Base-by-base conservation (phyloP, 73 alveolate species). In the Paramecium biaurelia region DNA sequence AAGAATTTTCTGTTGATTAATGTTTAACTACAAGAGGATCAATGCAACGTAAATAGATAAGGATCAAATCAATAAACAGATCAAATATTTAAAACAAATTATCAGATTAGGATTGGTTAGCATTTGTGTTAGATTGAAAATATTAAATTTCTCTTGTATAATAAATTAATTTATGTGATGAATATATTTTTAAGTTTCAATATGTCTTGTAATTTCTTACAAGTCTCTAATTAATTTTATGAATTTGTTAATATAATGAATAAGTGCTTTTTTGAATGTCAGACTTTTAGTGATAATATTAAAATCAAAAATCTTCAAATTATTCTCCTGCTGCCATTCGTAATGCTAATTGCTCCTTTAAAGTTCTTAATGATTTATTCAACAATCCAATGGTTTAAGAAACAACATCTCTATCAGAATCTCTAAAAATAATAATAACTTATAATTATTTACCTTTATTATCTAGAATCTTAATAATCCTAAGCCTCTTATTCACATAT, bases 371-470 rank as follows among this genome's bases (percentile, higher is more conserved):
- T 23, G 57, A 74, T 34, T 37, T 21, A 41, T 74, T 74, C 35
- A 74, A n/a, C n/a, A 74, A 74, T 37, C 87, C 87, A 18, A 74
- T 74, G 7, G 87, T 74, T 26, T 74, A 34, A 10, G 87, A 74
- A 0, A 74, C 87, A 11, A 74, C 87, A 34, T 34, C 57, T 34
- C 58, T 74, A 37, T 74, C 87, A 21, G 37, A 32, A 74, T 74
- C 87, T 7, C 87, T 74, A 21, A 37, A 6, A 74, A 5, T 34
- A n/a, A n/a, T 15, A 32, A 34, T 37, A 23, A 6, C 5, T 12
- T 32, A 32, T 0, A 14, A 11, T 35, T 74, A 2, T 35, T 32
- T 74, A 74, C 87, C 87, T 1, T 10, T 74, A 20, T 74, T 20
- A 1, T 28, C 87, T 28, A 5, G 57, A 35, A 15, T 74, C 59